phyloP scores from a whole-genome alignment of 768 basidiomycete species.

The Mycena alexandri region DNA sequence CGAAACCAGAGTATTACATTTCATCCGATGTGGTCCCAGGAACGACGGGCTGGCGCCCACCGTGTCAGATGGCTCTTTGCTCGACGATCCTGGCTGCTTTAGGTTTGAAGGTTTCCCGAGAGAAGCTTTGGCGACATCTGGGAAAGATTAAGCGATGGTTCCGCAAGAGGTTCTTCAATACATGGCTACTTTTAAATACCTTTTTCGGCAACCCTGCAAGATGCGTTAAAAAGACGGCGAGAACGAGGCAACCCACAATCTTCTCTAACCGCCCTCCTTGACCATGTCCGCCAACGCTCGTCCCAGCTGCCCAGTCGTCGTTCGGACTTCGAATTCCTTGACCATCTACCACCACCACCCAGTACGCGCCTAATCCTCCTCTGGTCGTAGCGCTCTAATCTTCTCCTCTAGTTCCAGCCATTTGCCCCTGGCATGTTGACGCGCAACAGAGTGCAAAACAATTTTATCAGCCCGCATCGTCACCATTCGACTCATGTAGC shows the following conservation, averaged over 20 bases:
- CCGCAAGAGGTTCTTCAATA: not conserved
- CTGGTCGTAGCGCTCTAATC: too few species aligned
- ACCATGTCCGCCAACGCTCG: not conserved
- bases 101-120: not conserved
- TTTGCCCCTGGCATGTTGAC: too few species aligned
- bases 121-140: not conserved
- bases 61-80: slow-evolving; percentile 3
- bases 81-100: not conserved
- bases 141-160: too few species aligned
- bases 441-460: too few species aligned
- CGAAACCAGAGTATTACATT: not conserved
- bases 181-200: not conserved
- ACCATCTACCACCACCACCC: not conserved
- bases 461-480: too few species aligned
- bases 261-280: not conserved
- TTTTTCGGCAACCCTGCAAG: not conserved
- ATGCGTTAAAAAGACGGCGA: not conserved
- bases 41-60: not conserved
- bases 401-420: too few species aligned
- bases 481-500: too few species aligned
- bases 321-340: not conserved
- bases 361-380: not conserved
- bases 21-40: slow-evolving; percentile 7
- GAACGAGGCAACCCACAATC: not conserved
- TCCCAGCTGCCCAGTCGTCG: not conserved